A percentile compares a stretch with the other conserved stretches of the same genome.
These are phyloP conservation scores for Mycosphaerelloides madeirae DNA, from an alignment of 2,329 filamentous ascomycete species.

Conservation along the genomic window DNA sequence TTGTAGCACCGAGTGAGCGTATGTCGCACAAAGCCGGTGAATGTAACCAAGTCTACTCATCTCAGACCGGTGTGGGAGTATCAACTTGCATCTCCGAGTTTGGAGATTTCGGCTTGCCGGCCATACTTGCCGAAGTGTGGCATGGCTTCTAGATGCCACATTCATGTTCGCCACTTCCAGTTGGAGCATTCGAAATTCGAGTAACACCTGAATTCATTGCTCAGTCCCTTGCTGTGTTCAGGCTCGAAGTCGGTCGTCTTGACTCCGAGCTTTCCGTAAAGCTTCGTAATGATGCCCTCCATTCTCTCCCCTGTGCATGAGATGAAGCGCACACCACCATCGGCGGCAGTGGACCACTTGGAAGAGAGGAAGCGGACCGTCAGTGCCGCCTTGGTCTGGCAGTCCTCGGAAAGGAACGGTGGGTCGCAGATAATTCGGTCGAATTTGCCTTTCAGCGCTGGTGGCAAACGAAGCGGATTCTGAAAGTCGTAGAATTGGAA, in stretches of 20 bases:
- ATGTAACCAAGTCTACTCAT: no score
- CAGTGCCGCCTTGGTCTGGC: conserved; percentile 73
- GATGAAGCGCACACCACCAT: conserved; percentile 45
- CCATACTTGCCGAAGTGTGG: no score
- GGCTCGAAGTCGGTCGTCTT: conserved; percentile 64
- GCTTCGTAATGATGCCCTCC: conserved; percentile 57
- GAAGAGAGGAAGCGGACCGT: conserved; percentile 70
- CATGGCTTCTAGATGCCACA: neutral
- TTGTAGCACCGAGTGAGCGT: no score
- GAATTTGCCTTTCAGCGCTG: conserved; percentile 56
- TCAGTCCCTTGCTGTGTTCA: conserved; percentile 65
- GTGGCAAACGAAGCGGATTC: conserved; percentile 58
- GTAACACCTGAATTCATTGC: conserved; percentile 78
- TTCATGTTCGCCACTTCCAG: conserved; percentile 24
- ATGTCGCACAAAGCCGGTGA: no score
- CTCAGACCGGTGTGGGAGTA: no score
- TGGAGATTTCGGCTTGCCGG: no score
- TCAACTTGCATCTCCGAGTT: no score
- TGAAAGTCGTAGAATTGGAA: conserved; percentile 72
- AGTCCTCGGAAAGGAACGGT: conserved; percentile 74
- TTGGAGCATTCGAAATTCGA: conserved; percentile 65
- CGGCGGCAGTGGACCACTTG: conserved; percentile 31
- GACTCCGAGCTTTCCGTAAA: conserved; percentile 63
- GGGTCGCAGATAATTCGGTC: conserved; percentile 72
- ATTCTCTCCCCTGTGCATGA: conserved; percentile 76